Conservation (phyloP, 495 filamentous ascomycete species). For the Penicillium lagena region DNA sequence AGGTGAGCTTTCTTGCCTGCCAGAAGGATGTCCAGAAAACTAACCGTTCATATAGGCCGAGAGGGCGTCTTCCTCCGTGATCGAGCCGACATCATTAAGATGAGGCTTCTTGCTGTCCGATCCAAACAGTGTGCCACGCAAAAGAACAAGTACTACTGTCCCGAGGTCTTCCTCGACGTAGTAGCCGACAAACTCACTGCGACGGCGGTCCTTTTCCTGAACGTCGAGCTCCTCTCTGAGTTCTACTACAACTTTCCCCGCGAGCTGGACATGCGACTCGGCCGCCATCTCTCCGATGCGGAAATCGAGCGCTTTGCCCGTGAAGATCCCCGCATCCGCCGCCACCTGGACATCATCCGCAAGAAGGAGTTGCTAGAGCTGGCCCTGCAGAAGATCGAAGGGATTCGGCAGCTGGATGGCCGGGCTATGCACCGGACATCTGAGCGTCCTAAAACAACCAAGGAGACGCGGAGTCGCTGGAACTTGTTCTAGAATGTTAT, state of each 20-base stretch:
- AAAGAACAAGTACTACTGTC: slow-evolving; percentile 92
- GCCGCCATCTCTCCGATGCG: slow-evolving; percentile 65
- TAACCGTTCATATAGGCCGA: slow-evolving; percentile 48
- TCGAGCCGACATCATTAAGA: slow-evolving; percentile 79
- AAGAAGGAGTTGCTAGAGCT: slow-evolving; percentile 91
- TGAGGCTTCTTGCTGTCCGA: slow-evolving; percentile 81
- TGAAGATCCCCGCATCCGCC: slow-evolving; percentile 82
- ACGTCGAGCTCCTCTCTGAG: slow-evolving; percentile 92
- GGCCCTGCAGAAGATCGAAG: slow-evolving; percentile 90
- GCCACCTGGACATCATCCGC: slow-evolving; percentile 84
- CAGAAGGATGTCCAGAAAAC: too few relatives aligned
- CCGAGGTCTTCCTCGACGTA: slow-evolving; percentile 94
- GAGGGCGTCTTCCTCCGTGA: slow-evolving; percentile 92
- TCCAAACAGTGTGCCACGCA: slow-evolving; percentile 76
- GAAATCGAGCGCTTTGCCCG: slow-evolving; percentile 86
- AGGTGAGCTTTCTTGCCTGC: slow-evolving; percentile 47
- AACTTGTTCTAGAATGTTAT: slow-evolving; percentile 29
- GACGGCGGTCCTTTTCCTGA: slow-evolving; percentile 93
- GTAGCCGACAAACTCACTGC: slow-evolving; percentile 92
- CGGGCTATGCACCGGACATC: slow-evolving; percentile 23
- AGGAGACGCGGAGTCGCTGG: slow-evolving; percentile 33
- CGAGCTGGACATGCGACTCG: slow-evolving; percentile 83
- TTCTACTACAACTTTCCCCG: slow-evolving; percentile 97
- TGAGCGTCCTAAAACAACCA: slow-evolving; percentile 21
- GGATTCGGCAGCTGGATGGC: slow-evolving; percentile 69